A percentile compares a stretch with the other conserved stretches of the same genome.
These are phyloP conservation scores for Cymodocea nodosa DNA, from an alignment of 116 monocot genomes.

Conservation along the genomic window DNA sequence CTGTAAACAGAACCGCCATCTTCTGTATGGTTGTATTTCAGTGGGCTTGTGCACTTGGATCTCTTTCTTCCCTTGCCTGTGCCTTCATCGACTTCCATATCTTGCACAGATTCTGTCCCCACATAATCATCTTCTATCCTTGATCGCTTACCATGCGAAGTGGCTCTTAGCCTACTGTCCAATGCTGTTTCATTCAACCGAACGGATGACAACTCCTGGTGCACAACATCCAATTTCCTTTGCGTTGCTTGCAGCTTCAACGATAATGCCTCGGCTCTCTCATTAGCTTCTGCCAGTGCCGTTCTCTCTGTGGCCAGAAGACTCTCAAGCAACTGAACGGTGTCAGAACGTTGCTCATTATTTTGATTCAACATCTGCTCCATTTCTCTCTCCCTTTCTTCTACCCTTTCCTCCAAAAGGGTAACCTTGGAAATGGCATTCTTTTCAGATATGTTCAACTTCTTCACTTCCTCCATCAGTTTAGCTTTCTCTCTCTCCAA, in stretches of 20 bases:
- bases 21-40: conserved; percentile 26
- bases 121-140: conserved; percentile 50
- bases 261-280: conserved; percentile 70
- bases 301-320: conserved; percentile 72
- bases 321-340: conserved; percentile 66
- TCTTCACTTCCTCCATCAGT: conserved; percentile 37
- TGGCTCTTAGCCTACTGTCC: conserved; percentile 49
- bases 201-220: conserved; percentile 66
- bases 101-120: conserved; percentile 50
- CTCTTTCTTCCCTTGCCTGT: conserved; percentile 30
- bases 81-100: conserved; percentile 41
- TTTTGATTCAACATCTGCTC: conserved; percentile 54
- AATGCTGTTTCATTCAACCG: conserved; percentile 66
- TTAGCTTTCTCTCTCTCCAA: conserved; percentile 47
- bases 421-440: conserved; percentile 48
- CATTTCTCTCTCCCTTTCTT: conserved; percentile 70
- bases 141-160: conserved; percentile 48
- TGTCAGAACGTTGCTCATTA: conserved; percentile 84
- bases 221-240: conserved; percentile 64
- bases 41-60: conserved; percentile 51
- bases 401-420: conserved; percentile 52
- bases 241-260: conserved; percentile 85
- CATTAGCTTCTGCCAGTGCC: conserved; percentile 68
- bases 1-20: conserved; percentile 64
- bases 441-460: conserved; percentile 31